Percentiles rank a stretch among this genome's conserved stretches.
Conservation (phyloP, 352 stramenopile species). For the Blastocystis sp. region DNA sequence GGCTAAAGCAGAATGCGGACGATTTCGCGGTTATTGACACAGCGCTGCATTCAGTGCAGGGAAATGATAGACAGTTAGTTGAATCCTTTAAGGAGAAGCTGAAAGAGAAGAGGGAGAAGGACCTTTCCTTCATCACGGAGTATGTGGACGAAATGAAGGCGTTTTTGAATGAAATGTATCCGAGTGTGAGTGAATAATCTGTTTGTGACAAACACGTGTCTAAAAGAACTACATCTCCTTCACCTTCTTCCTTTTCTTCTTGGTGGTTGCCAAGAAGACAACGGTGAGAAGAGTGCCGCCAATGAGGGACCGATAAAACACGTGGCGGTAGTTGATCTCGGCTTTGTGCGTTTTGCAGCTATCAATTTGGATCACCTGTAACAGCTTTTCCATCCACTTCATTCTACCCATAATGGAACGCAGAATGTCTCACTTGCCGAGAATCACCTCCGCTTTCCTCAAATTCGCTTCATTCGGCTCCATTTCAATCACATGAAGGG, state of each 20-base stretch:
- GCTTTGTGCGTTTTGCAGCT: conserved; percentile 19
- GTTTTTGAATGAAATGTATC: conserved; percentile 43
- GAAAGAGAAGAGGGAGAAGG: conserved; percentile 21
- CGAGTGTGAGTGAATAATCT: conserved; percentile 10
- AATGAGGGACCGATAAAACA: conserved; percentile 14
- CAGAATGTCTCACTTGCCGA: background rate
- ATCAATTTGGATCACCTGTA: conserved; percentile 34
- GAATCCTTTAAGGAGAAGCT: background rate
- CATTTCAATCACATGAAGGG: conserved; percentile 13
- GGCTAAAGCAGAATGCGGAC: background rate
- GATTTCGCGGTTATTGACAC: conserved; percentile 25
- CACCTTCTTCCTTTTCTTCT: conserved; percentile 57
- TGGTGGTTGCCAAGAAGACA: background rate
- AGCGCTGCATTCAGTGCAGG: background rate
- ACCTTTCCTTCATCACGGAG: background rate
- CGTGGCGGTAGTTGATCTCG: conserved; percentile 35
- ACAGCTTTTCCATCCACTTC: conserved; percentile 24
- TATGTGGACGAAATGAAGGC: conserved; percentile 20
- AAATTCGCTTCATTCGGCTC: background rate
- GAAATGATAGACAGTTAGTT: background rate
- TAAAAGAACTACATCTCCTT: conserved; percentile 36
- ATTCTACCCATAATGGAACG: conserved; percentile 5
- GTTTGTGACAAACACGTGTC: background rate
- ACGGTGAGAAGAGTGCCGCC: conserved; percentile 9
- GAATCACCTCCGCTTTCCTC: background rate